Evolutionary conservation across 129 eudicot genomes (phyloP), one percentile per base, ranked within the genome.

Genomic region (Heracleum sosnowskyi): DNA sequence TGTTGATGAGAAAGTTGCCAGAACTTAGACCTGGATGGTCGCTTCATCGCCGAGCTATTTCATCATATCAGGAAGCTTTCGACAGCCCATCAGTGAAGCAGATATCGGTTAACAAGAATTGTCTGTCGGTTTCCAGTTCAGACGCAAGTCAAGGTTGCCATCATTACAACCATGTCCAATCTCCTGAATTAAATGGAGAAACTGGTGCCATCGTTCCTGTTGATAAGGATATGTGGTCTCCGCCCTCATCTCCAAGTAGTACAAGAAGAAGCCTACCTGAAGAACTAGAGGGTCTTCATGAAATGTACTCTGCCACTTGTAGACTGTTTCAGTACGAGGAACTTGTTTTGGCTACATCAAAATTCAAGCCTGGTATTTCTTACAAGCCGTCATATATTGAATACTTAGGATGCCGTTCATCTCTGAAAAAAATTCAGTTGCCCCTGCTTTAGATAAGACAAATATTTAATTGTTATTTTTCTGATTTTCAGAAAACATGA

Each of bases 11-110:
- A 69, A 86, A 84, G 69, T 49, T 90, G 82, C 91, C 93, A 5
- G 93, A 89, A 37, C 89, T 76, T 45, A 86, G 84, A 81, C 91
- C 88, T 4, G 96, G 97, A 76, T 92, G 97, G 99, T 96, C 97
- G 2, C 85, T 95, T 75, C 97, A 88, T 80, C 83, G 88, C 44
- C 87, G 92, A 31, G 89, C 89, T 33, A 76, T 91, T 39, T 77
- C 85, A 24, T 76, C 93, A 4, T 82, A 86, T 41, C 36, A 81
- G 60, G 80, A 40, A 49, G 75, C 85, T n/a, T 75, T 88, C 4
- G 79, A 76, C 33, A 69, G 57, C 33, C 79, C 89, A 1, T 83
- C 89, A 2, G 81, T 77, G 31, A 81, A 81, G 47, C 82, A 89
- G 31, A 78, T 87, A 49, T 90, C 97, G 15, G 95, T 92, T 28